These are phyloP conservation scores for Larix sibirica DNA, from an alignment of 83 land plant species.

Conservation along the genomic window DNA sequence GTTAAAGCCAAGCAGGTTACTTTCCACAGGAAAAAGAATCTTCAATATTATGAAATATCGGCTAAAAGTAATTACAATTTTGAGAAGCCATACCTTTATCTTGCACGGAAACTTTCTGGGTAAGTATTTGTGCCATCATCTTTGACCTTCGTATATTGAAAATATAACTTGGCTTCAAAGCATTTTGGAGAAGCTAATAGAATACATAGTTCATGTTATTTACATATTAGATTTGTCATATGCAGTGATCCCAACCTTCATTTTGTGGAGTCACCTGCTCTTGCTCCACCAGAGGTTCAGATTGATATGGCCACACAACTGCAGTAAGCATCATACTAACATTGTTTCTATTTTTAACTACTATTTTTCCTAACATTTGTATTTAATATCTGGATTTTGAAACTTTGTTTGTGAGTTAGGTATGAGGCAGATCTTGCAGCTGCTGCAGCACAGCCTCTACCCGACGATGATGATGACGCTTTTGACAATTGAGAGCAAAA, in stretches of 20 bases:
- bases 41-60: conserved; percentile 80
- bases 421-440: conserved; percentile 45
- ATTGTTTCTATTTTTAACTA: no score
- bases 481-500: conserved; percentile 18
- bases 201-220: neutral
- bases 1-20: conserved; percentile 81
- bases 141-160: neutral
- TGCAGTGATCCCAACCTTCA: conserved; percentile 74
- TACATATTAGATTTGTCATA: neutral
- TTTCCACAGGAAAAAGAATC: conserved; percentile 79
- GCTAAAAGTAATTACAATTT: conserved; percentile 90
- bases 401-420: conserved; percentile 15
- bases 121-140: conserved; percentile 10
- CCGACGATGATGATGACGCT: conserved; percentile 56
- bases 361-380: neutral
- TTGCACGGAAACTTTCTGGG: conserved; percentile 91
- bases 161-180: neutral
- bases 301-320: conserved; percentile 61
- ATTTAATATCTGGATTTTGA: neutral
- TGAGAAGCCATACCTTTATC: conserved; percentile 87
- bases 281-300: conserved; percentile 87
- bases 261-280: conserved; percentile 86
- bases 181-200: neutral
- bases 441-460: conserved; percentile 62
- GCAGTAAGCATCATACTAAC: conserved; percentile 37